Evolutionary conservation across 441 rosid genomes (phyloP), one percentile per base, ranked within the genome.

Genomic region (Adansonia grandidieri): DNA sequence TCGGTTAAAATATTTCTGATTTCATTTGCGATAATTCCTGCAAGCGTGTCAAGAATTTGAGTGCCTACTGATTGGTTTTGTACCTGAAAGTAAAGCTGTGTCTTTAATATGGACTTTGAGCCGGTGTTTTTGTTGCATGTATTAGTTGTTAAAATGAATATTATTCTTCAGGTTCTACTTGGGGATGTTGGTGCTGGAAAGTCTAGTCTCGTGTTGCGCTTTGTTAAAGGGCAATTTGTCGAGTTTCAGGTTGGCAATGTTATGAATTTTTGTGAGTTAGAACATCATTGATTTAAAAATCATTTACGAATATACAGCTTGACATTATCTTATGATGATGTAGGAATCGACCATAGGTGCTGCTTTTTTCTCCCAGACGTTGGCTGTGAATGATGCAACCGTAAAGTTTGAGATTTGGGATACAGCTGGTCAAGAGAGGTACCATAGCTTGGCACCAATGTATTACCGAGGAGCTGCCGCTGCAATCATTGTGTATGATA

Each of bases 341-440:
- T 82, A 96, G 99, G 99, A 96, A 90, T 96, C 98, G 78, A 96
- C 99, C 8, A 96, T 96, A 2, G 99, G 99, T 50, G 99, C 99
- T 51, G 98, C 98, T 22, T 94, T 96, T 78, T 94, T 96, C 86
- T 92, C 98, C 37, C 99, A 96, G 84, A 93, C 97, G 10, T 73
- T 96, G 86, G 96, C 95, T 17, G 98, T 90, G 61, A 93, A 93
- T 83, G 98, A 94, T 78, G 98, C 97, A 0, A 94, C 95, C 14
- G 97, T 96, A 8, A 96, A 94, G 84, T 96, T 96, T 84, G 98
- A 96, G 88, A 96, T 96, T 28, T 96, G 99, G 99, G 99, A 96
- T 82, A 96, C 99, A 48, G 98, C 99, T 0, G 98, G 99, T 72
- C 98, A 96, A 76, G 98, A 96, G 86, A 87, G 99, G 56, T 96